phyloP scores from a whole-genome alignment of 805 yeast species.

The Phaffomyces antillensis region DNA sequence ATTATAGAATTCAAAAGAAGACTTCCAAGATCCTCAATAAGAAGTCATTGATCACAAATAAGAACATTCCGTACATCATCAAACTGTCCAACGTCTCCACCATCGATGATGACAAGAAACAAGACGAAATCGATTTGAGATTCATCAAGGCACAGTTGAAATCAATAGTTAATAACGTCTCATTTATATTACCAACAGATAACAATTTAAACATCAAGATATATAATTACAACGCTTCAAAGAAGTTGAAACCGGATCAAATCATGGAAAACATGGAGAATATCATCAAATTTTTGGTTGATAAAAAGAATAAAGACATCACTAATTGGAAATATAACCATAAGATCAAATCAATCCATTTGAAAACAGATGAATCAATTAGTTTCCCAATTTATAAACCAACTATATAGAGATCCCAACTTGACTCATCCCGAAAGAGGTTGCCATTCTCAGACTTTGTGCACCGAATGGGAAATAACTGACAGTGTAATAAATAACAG shows the following conservation, averaged over 20 bases:
- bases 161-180: constrained; percentile 56
- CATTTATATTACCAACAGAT: constrained; percentile 56
- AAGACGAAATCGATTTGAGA: constrained; percentile 41
- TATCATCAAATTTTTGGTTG: constrained; percentile 42
- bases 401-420: constrained; percentile 15
- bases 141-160: constrained; percentile 59
- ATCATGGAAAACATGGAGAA: constrained; percentile 47
- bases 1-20: constrained; percentile 56
- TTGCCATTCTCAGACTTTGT: constrained; percentile 54
- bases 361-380: constrained; percentile 61
- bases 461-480: constrained; percentile 97
- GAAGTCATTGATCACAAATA: constrained; percentile 55
- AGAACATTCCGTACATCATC: constrained; percentile 60
- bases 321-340: constrained; percentile 46
- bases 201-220: constrained; percentile 52
- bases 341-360: constrained; percentile 43
- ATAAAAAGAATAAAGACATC: constrained; percentile 39
- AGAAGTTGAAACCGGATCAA: constrained; percentile 19
- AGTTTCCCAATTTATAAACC: constrained; percentile 48
- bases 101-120: constrained; percentile 1
- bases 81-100: constrained; percentile 1
- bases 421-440: constrained; percentile 50
- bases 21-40: constrained; percentile 53
- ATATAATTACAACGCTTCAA: constrained; percentile 31
- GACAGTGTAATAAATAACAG: constrained; percentile 83